Base-by-base conservation (phyloP, 108 stramenopile species). In the Skeletonema grethae region DNA sequence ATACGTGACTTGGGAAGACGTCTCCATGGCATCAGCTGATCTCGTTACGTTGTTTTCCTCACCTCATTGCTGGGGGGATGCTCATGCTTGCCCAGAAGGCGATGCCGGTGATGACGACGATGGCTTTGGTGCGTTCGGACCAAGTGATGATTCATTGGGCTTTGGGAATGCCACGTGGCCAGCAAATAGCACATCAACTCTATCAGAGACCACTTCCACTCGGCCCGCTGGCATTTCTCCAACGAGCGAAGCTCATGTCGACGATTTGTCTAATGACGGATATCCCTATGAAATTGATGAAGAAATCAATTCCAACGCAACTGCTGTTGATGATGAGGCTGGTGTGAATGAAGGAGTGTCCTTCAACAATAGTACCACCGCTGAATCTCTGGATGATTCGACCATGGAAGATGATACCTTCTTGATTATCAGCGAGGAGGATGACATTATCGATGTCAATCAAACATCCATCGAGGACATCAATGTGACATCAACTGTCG, bases 21-120 rank as follows among this genome's bases (percentile, higher is more conserved):
- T 63, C 25, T 58, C 41, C 1, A 56, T 63, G 75, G 61, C 67
- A 29, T 16, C 20, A 9, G 34, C 75, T n/a, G 75, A 69, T 38
- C 75, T 76, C 4, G 63, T 58, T 15, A 36, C 46, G 25, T 35
- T 76, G 18, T 69, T 76, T 45, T 46, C 50, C 38, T 48, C 75
- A 46, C 50, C 60, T 5, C 45, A 76, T 24, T 69, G 67, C 53
- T 73, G 29, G 35, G 50, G 50, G 8, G 73, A 55, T 13, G 41
- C 45, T 8, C n/a, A 5, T 58, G 64, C 34, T 25, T 77, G 76
- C 25, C 50, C 63, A 5, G 76, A 9, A 11, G 28, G 34, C 10
- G 65, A 53, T 9, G 29, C 25, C 10, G 1, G 30, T 6, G 38
- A 63, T 36, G 38, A 57, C 57, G 55, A 18, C 25, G 11, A 18